Percentiles rank a stretch among this genome's conserved stretches.
Conservation (phyloP, 768 basidiomycete species). For the Butyriboletus loyo region DNA sequence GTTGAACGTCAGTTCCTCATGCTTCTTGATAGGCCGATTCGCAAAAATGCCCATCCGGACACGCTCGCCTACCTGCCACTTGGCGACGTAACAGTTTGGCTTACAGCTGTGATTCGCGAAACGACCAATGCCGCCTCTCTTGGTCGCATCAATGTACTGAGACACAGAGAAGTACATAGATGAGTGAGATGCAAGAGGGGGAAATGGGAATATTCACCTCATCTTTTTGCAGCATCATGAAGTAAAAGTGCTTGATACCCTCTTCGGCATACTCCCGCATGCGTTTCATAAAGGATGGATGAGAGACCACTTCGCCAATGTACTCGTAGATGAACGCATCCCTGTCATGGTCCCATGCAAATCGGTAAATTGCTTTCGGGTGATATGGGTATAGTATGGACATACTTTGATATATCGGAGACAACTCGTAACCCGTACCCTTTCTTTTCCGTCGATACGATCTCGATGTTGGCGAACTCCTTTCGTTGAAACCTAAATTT, state of each 20-base stretch:
- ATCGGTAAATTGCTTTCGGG: constrained; percentile 3
- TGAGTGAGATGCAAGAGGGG: neutral
- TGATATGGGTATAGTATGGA: constrained; percentile 2
- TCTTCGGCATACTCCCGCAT: constrained; percentile 93
- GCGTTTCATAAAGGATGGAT: constrained; percentile 82
- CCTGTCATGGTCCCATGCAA: constrained; percentile 39
- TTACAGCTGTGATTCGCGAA: constrained; percentile 98
- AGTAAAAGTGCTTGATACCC: constrained; percentile 96
- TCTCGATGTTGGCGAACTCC: constrained; percentile 82
- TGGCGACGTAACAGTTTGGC: constrained; percentile 96
- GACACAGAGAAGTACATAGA: neutral
- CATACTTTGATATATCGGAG: constrained; percentile 61
- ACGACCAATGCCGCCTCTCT: constrained; percentile 92
- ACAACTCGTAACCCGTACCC: constrained; percentile 90
- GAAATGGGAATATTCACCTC: constrained; percentile 57
- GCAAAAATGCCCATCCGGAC: constrained; percentile 99
- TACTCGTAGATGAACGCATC: constrained; percentile 97
- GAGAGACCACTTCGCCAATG: constrained; percentile 92
- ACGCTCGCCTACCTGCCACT: constrained; percentile 89
- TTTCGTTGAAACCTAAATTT: constrained; percentile 75
- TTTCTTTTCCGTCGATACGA: constrained; percentile 93
- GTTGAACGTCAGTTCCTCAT: constrained; percentile 96
- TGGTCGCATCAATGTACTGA: constrained; percentile 97
- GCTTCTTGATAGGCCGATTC: constrained; percentile 67
- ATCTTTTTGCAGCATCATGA: constrained; percentile 99